phyloP scores from a whole-genome alignment of 2,329 filamentous ascomycete species.

The Pleomassaria siparia region DNA sequence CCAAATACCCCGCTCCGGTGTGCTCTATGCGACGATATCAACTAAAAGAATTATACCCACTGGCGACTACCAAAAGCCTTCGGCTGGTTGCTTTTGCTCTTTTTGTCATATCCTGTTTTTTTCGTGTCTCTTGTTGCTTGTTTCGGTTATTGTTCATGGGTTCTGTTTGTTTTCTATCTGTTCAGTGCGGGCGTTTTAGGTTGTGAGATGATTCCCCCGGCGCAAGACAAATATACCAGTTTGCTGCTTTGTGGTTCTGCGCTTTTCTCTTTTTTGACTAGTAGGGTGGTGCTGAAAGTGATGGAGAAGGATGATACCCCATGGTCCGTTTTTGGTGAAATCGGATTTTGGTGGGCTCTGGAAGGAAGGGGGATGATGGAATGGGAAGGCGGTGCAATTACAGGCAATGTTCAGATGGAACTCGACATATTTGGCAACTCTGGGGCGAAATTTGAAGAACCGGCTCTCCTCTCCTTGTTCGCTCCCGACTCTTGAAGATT shows the following conservation, averaged over 20 bases:
- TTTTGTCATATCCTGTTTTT: conserved; percentile 19
- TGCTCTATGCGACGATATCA: conserved; percentile 30
- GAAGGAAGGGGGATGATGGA: too few species aligned
- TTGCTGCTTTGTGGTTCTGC: conserved; percentile 37
- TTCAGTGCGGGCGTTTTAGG: conserved; percentile 2
- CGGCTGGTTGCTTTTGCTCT: conserved; percentile 30
- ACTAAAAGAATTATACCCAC: conserved; percentile 46
- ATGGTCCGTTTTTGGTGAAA: conserved; percentile 6
- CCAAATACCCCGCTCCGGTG: conserved; percentile 39
- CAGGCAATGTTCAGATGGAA: not conserved
- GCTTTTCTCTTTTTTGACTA: conserved; percentile 4
- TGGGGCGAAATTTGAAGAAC: not conserved
- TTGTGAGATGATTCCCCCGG: conserved; percentile 42
- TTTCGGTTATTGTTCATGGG: conserved; percentile 23
- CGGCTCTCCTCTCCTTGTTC: conserved; percentile 1
- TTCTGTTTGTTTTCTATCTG: conserved; percentile 19
- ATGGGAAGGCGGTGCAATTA: not conserved
- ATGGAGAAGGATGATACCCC: conserved; percentile 3
- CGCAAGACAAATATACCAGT: conserved; percentile 48
- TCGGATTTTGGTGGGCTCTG: conserved; percentile 6
- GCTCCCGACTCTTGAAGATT: not conserved
- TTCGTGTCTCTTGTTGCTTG: conserved; percentile 14
- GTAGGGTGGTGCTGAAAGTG: conserved; percentile 1
- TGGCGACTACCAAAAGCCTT: conserved; percentile 40
- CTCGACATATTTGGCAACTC: not conserved